These are phyloP conservation scores for Glycine soja DNA, from an alignment of 306 rosid genomes.

Conservation along the genomic window DNA sequence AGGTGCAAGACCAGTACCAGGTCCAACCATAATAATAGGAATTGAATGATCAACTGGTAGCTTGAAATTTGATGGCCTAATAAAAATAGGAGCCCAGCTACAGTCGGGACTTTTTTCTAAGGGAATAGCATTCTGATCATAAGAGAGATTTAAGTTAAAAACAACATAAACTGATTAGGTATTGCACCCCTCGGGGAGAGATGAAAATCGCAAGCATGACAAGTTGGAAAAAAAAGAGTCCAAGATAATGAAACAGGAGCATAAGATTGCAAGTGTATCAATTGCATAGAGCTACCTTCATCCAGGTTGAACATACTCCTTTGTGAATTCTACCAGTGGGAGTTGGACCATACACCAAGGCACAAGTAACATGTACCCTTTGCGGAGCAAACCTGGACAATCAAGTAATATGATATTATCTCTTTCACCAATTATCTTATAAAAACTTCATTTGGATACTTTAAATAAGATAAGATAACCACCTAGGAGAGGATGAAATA, in stretches of 20 bases:
- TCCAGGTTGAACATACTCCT: slow-evolving; percentile 98
- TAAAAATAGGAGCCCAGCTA: slow-evolving; percentile 91
- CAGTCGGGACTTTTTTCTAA: slow-evolving; percentile 74
- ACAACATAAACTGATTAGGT: slow-evolving; percentile 30
- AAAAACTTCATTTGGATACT: slow-evolving; percentile 21
- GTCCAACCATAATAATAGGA: slow-evolving; percentile 92
- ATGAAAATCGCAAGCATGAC: slow-evolving; percentile 29
- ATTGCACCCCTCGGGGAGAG: slow-evolving; percentile 11
- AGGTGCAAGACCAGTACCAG: slow-evolving; percentile 99
- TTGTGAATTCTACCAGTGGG: slow-evolving; percentile 95
- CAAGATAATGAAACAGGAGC: slow-evolving; percentile 26
- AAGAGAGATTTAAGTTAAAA: slow-evolving; percentile 47
- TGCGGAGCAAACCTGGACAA: slow-evolving; percentile 69
- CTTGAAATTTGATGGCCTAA: slow-evolving; percentile 91
- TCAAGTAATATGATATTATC: slow-evolving; percentile 22
- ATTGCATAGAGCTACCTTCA: slow-evolving; percentile 74
- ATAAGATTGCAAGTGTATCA: slow-evolving; percentile 25
- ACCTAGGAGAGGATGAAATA: slow-evolving; percentile 98
- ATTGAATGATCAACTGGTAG: slow-evolving; percentile 75
- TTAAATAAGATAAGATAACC: slow-evolving; percentile 37
- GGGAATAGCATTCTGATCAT: slow-evolving; percentile 75
- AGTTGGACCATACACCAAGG: slow-evolving; percentile 86
- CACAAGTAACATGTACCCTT: slow-evolving; percentile 92
- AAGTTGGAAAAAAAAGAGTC: neutral
- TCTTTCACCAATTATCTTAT: slow-evolving; percentile 13